Base-by-base conservation (phyloP, 148 eudicot genomes). In the Diospyros kaki region DNA sequence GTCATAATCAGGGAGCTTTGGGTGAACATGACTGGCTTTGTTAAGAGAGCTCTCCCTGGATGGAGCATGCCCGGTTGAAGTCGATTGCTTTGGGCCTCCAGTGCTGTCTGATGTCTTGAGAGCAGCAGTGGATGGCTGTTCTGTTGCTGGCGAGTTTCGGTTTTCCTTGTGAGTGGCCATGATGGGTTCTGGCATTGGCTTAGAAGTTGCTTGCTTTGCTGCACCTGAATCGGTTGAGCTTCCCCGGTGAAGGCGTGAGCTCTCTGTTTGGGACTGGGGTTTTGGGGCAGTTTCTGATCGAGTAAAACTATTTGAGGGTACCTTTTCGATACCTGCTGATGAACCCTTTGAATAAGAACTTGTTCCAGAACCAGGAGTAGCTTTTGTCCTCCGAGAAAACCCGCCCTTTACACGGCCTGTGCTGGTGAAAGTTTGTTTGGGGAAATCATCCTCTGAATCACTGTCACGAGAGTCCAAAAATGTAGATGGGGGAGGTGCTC, bases 1-100 rank as follows among this genome's bases (percentile, higher is more conserved):
- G 70, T 95, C 96, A 70, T 85, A 92, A 77, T 95, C 98, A 38
- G 98, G 98, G 64, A 95, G 97, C 81, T 92, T 95, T 42, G 98
- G 98, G 83, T 95, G 98, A 76, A 95, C 97, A 85, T 95, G 98
- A 71, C 93, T 88, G 68, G 91, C 88, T 58, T 77, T 90, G 46
- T 88, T 89, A 5, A 40, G 61, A 60, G 88, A 77, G 72, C 81
- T 84, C 54, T 86, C 92, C 42, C 84, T 79, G 15, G 75, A 70
- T 50, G 85, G 83, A 61, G 79, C 71, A 68, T 79, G 77, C 66
- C 59, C 75, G 48, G 66, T 76, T 44, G 53, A 70, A 43, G 63
- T 50, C 42, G 86, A 72, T 61, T 71, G 48, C 69, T 74, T 81
- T 45, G 80, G 68, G 76, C 66, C 52, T 54, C 77, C 81, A 66